Conservation (phyloP, 2,329 filamentous ascomycete genomes). For the Nannizzia gypsea region DNA sequence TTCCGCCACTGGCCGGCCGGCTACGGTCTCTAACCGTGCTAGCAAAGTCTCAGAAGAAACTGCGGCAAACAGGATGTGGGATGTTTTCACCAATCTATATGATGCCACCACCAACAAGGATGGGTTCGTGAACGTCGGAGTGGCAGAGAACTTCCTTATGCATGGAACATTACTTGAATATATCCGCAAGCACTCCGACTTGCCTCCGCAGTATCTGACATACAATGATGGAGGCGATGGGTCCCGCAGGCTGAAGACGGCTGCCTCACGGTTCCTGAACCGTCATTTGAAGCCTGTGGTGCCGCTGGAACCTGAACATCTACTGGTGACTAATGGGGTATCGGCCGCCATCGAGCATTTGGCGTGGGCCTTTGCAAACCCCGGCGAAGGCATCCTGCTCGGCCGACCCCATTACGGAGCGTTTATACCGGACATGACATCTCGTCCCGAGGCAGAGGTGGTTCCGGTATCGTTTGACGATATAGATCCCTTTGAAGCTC, state of each 20-base stretch:
- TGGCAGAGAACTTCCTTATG: conserved; percentile 30
- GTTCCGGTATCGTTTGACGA: conserved; percentile 29
- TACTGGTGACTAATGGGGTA: conserved; percentile 26
- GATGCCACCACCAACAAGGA: conserved; percentile 29
- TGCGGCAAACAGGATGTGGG: conserved; percentile 27
- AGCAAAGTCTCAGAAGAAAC: conserved; percentile 10
- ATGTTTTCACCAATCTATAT: conserved; percentile 37
- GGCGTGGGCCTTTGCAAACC: conserved; percentile 32
- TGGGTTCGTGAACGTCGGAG: conserved; percentile 25
- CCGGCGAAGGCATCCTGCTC: conserved; percentile 38
- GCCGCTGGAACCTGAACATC: conserved; percentile 20
- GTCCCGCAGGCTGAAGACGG: conserved; percentile 28
- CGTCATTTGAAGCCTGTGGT: conserved; percentile 27
- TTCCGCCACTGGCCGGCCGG: background rate
- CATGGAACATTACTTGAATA: conserved; percentile 28
- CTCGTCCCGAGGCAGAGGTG: conserved; percentile 31
- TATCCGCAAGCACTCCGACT: conserved; percentile 28
- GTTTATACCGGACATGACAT: conserved; percentile 40
- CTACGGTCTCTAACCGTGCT: conserved; percentile 13
- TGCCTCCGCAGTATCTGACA: conserved; percentile 27
- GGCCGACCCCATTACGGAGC: conserved; percentile 38
- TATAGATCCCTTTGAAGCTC: conserved; percentile 29
- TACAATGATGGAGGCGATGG: conserved; percentile 34
- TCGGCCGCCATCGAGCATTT: conserved; percentile 35
- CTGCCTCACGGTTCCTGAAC: conserved; percentile 34